These are phyloP conservation scores for Kwoniella botswanensis DNA, from an alignment of 768 basidiomycete genomes.

Conservation along the genomic window DNA sequence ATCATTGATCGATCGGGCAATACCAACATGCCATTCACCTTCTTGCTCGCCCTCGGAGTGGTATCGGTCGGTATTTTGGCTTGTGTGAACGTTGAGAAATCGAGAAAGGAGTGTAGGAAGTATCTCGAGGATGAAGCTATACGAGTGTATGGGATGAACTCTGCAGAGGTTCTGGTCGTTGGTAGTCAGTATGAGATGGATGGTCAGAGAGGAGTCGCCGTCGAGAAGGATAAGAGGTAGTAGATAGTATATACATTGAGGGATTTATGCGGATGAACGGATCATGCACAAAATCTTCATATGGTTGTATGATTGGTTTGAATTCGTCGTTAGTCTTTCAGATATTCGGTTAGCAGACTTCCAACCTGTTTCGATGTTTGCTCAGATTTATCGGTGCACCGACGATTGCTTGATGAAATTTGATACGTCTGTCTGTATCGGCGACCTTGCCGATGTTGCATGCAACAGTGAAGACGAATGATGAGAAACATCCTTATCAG, in stretches of 20 bases:
- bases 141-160: constrained; percentile 35
- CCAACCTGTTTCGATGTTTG: not conserved
- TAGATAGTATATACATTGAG: not conserved
- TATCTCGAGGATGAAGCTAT: constrained; percentile 51
- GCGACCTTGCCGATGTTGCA: too few relatives aligned
- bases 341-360: too few relatives aligned
- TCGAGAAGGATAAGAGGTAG: constrained; percentile 1
- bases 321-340: too few relatives aligned
- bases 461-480: too few relatives aligned
- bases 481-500: not conserved
- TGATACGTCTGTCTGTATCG: too few relatives aligned
- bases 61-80: constrained; percentile 41
- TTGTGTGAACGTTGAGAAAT: constrained; percentile 51
- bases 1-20: constrained; percentile 52
- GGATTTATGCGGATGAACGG: not conserved
- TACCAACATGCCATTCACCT: constrained; percentile 55
- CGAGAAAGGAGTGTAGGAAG: constrained; percentile 40
- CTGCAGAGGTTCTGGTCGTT: constrained; percentile 19
- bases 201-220: not conserved
- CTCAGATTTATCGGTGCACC: not conserved
- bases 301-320: too few relatives aligned
- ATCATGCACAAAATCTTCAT: too few relatives aligned
- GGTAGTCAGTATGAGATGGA: constrained; percentile 22
- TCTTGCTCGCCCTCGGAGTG: constrained; percentile 46
- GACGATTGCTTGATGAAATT: too few relatives aligned